Percentiles rank a stretch among this genome's conserved stretches.
Evolutionary conservation across 345 rosid species (phyloP).

Genomic region (Ceriops zippeliana): DNA sequence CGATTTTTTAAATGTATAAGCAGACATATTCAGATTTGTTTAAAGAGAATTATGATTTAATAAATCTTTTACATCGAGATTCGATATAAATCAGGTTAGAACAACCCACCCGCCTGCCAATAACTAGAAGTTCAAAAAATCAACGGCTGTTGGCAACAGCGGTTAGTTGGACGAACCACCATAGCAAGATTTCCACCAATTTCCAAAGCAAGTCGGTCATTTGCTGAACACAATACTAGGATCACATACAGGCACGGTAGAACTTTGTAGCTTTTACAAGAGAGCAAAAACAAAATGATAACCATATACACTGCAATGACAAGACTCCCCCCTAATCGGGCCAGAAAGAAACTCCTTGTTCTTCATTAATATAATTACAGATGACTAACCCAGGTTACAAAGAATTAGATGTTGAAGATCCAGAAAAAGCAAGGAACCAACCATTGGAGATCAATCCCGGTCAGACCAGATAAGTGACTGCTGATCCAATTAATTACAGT

Average conservation of each 20-base stretch:
- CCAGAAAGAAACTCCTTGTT: not conserved
- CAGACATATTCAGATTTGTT: not conserved
- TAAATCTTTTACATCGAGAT: not conserved
- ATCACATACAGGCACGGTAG: not conserved
- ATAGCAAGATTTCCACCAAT: no score
- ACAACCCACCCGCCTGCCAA: slow-evolving; percentile 7
- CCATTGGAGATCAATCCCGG: not conserved
- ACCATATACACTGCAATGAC: not conserved
- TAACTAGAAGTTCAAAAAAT: not conserved
- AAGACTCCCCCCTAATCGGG: not conserved
- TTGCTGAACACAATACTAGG: no score
- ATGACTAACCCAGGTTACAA: slow-evolving; percentile 1
- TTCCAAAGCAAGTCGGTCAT: no score
- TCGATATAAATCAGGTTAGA: not conserved
- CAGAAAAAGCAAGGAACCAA: not conserved
- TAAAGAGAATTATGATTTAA: not conserved
- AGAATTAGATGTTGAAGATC: not conserved
- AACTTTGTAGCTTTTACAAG: no score
- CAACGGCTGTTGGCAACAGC: not conserved
- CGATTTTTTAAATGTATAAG: no score
- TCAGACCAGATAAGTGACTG: not conserved
- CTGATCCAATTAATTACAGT: not conserved
- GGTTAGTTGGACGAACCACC: slow-evolving; percentile 1
- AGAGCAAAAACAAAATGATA: not conserved
- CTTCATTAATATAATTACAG: not conserved